Base-by-base conservation (phyloP, 805 yeast species). In the Debaryomyces hansenii region DNA sequence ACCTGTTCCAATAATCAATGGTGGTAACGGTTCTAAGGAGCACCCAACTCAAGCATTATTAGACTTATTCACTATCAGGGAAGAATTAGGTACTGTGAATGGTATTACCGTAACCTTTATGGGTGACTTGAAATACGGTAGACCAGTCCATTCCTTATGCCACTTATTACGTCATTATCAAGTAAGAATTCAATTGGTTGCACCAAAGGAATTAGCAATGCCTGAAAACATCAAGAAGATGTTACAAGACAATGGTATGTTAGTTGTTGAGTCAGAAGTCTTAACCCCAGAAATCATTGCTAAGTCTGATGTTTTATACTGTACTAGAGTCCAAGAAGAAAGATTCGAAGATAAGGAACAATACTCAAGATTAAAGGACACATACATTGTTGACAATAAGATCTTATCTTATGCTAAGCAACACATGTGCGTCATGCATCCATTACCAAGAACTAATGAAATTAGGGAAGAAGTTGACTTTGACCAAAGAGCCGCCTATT, bases 391-490 rank as follows among this genome's bases (percentile, higher is more conserved):
- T 50, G 97, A 94, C 75, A 92, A 92, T 81, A 85, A 79, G 72
- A 87, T 92, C 51, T 79, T 94, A 65, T 79, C 90, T 27, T 84
- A 87, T 68, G 98, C 99, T 59, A 94, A 95, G 75, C 90, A 90
- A 68, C 97, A 94, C 73, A 94, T 94, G 98, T 90, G 97, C 69
- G 87, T 94, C 54, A 86, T 94, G 96, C 99, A 94, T 69, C 99
- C 99, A 67, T 82, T 94, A 60, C 99, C 99, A 66, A 87, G 99
- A 72, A 91, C 90, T 55, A 86, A 83, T 61, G 99, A 94, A 75
- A 92, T 94, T 59, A 87, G 87, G 63, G 98, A 91, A 74, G 99
- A 94, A 75, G 98, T 94, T 62, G 99, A 94, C 69, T 94, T 92
- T 64, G 99, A 94, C 72, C 97, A 92, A 71, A 87, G 99, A 70